Percentiles rank a stretch among this genome's conserved stretches.
These are phyloP conservation scores for Sclerotinia minor DNA, from an alignment of 2,329 filamentous ascomycete genomes.

Conservation along the genomic window DNA sequence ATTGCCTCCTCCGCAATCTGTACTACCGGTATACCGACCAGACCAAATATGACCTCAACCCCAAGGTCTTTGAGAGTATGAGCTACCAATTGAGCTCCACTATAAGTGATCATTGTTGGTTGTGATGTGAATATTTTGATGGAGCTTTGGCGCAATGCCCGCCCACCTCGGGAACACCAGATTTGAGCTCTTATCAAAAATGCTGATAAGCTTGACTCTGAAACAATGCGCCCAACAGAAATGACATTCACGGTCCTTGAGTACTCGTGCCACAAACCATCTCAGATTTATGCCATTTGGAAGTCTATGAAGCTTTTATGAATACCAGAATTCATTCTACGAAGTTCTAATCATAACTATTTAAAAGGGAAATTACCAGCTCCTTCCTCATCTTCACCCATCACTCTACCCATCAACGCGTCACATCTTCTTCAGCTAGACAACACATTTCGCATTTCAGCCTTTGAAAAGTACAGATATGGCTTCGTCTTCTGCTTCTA, in stretches of 20 bases:
- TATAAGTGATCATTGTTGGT: conserved; percentile 6
- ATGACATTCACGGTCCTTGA: conserved; percentile 10
- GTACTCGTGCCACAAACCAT: neutral
- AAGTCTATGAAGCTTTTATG: conserved; percentile 11
- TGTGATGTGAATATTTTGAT: conserved; percentile 13
- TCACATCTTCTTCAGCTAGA: neutral
- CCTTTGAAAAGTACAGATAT: conserved; percentile 32
- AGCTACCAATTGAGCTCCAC: conserved; percentile 37
- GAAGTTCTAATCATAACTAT: neutral
- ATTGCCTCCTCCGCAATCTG: conserved; percentile 59
- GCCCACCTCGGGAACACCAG: neutral
- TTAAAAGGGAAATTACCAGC: neutral
- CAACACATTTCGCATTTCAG: neutral
- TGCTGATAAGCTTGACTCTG: conserved; percentile 21
- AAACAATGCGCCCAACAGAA: conserved; percentile 16
- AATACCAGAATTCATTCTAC: neutral
- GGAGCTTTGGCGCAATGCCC: neutral
- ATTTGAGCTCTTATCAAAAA: conserved; percentile 10
- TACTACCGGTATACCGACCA: conserved; percentile 46
- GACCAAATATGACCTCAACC: conserved; percentile 39
- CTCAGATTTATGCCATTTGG: conserved; percentile 1
- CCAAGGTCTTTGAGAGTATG: conserved; percentile 37
- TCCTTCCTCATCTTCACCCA: neutral
- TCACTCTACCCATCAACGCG: neutral
- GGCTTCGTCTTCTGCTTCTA: conserved; percentile 38